Percentiles rank a stretch among this genome's conserved stretches.
phyloP scores from a whole-genome alignment of 2,329 filamentous ascomycete genomes.

The Sodiomyces alkalinus region DNA sequence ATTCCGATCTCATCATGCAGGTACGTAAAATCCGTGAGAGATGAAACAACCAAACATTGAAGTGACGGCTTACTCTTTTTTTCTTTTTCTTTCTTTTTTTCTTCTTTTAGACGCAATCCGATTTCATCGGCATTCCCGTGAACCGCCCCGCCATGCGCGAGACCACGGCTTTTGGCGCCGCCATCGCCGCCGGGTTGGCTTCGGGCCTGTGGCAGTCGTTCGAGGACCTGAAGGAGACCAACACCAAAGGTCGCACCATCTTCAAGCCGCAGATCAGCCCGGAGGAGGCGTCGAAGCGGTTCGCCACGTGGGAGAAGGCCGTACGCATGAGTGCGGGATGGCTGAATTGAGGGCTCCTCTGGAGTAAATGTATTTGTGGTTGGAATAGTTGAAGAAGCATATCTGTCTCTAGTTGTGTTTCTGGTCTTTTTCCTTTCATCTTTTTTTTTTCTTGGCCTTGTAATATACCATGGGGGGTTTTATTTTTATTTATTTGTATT shows the following conservation, averaged over 20 bases:
- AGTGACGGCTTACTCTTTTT: too few relatives aligned
- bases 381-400: too few relatives aligned
- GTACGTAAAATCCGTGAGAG: too few relatives aligned
- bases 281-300: conserved; percentile 45
- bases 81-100: too few relatives aligned
- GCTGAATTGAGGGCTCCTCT: conserved; percentile 30
- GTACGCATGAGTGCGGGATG: conserved; percentile 69
- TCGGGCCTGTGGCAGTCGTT: conserved; percentile 61
- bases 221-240: conserved; percentile 56
- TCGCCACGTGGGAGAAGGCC: conserved; percentile 59
- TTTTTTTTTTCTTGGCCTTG: too few relatives aligned
- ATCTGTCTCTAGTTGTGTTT: too few relatives aligned
- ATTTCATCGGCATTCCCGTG: conserved; percentile 67
- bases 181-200: conserved; percentile 70
- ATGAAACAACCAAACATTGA: too few relatives aligned
- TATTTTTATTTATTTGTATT: too few relatives aligned
- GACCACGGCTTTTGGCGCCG: conserved; percentile 67
- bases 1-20: conserved; percentile 70
- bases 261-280: conserved; percentile 53
- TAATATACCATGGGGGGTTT: too few relatives aligned
- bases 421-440: too few relatives aligned
- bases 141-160: conserved; percentile 70
- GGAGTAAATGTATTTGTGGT: too few relatives aligned
- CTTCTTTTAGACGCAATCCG: conserved; percentile 68
- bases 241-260: conserved; percentile 50